Evolutionary conservation across 2,329 filamentous ascomycete genomes (phyloP), one percentile per base, ranked within the genome.

Genomic region (Colletotrichum sp.): DNA sequence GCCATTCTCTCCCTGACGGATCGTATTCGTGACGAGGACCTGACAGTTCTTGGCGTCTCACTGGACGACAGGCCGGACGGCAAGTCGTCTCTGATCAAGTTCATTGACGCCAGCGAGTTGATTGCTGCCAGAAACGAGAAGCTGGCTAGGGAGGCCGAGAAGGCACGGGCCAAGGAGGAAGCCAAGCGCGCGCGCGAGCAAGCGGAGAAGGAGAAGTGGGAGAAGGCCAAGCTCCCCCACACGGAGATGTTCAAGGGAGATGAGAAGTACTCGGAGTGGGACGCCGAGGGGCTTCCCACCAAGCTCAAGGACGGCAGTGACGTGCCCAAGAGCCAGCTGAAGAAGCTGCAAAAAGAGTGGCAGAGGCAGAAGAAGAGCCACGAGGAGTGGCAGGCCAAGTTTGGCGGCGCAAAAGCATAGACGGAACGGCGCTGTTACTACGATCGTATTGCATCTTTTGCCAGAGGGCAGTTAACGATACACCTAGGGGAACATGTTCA

Each of bases 331-430:
- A 94, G 90, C 75, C 91, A 92, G 81, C 82, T 86, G 67, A 98
- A 98, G 90, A 96, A 95, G 87, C 84, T 98, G 79, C 93, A 89
- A 86, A 98, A 98, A 88, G 93, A 95, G 72, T 98, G 95, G 95
- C 94, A 98, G 80, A 93, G 90, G 83, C 96, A 98, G 87, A 97
- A 96, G 89, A 98, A 96, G 89, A 84, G 91, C 74, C 93, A 96
- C 83, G 93, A 96, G 78, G 92, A 93, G 77, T 94, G 82, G 16
- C 66, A 77, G 39, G 63, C 63, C 32, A 78, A 78, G 48, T 78
- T 77, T 43, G 77, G 75, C 18, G 66, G 39, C 3, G 65, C 48
- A 10, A 69, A 76, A 52, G 67, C 76, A 67, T 77, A 76, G 70
- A 76, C 10, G 13, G n/a, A 7, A 3, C 3, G 43, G 32, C 10